Percentiles rank a stretch among this genome's conserved stretches.
These are phyloP conservation scores for Macrocybe sp. DNA, from an alignment of 1,284 basidiomycete species.

Conservation along the genomic window DNA sequence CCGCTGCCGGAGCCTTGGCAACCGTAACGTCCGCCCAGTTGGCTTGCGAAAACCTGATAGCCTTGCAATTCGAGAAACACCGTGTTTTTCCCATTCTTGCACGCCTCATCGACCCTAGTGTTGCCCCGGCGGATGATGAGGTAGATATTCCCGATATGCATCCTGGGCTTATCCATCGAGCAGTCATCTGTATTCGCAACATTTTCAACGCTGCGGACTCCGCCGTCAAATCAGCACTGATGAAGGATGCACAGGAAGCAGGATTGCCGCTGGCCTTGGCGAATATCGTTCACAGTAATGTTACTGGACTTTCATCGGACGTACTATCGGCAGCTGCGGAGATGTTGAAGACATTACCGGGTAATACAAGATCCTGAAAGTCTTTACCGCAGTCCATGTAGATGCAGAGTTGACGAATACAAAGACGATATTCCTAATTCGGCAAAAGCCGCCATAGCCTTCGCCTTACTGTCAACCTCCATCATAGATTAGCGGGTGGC, in stretches of 20 bases:
- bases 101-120: slow-evolving; percentile 57
- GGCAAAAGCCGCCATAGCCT: too few species aligned
- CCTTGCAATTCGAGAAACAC: slow-evolving; percentile 57
- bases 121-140: slow-evolving; percentile 26
- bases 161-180: slow-evolving; percentile 70
- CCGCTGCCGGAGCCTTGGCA: slow-evolving; percentile 84
- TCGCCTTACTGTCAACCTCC: too few species aligned
- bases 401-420: slow-evolving; percentile 1
- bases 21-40: slow-evolving; percentile 61
- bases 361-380: slow-evolving; percentile 2
- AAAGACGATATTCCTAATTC: slow-evolving; percentile 3
- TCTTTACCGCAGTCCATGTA: too few species aligned
- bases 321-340: slow-evolving; percentile 25
- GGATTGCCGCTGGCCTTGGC: slow-evolving; percentile 47
- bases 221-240: slow-evolving; percentile 33
- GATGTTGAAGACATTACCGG: slow-evolving; percentile 20
- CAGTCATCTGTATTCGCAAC: slow-evolving; percentile 66
- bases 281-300: slow-evolving; percentile 38
- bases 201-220: slow-evolving; percentile 46
- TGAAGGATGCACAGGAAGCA: slow-evolving; percentile 42
- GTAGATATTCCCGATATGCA: slow-evolving; percentile 29
- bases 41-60: slow-evolving; percentile 59
- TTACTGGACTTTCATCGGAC: slow-evolving; percentile 16
- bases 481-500: too few species aligned
- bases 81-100: slow-evolving; percentile 57